Base-by-base conservation (phyloP, 176 grass and related monocot species). In the Carex myosuroides region DNA sequence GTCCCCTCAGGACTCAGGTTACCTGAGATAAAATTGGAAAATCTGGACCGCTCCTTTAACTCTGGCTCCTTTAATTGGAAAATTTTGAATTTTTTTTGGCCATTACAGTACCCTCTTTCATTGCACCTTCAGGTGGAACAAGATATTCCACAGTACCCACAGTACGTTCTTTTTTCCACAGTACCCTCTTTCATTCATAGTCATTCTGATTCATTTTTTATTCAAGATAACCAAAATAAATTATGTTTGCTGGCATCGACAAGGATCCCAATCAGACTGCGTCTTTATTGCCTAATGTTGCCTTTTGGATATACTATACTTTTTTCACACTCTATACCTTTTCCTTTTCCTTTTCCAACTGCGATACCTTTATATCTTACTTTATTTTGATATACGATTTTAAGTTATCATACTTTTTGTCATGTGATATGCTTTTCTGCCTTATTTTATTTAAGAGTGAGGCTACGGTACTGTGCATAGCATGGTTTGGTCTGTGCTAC, bases 221-320 rank as follows among this genome's bases (percentile, higher is more conserved):
- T 57, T 59, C n/a, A 9, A 42, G 9, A 6, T 14, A n/a, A n/a
- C 3, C 5, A 35, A 44, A 50, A 48, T 52, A 26, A 42, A 70
- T 37, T 1, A 10, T 7, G 14, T 64, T 64, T 30, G 8, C 24
- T 64, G 62, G 24, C 2, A 30, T 13, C 4, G 62, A 64, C 59
- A 66, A 33, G 4, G 5, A 29, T 6, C 12, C 73, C 24, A 77
- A 30, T 77, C 24, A 56, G 73, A 56, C 9, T 77, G 21, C 39
- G 2, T 18, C 67, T 77, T 77, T 77, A 77, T 77, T 30, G 73
- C 46, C 5, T 76, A 76, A 76, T 55, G 48, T 56, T 53, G 72
- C 13, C 50, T 77, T 77, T 56, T 17, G 73, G 22, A 56, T 32
- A 56, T 55, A 77, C 73, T 56, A 77, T 77, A 77, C 73, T 77